Evolutionary conservation across 208 protist species (phyloP), one percentile per base, ranked within the genome.

Genomic region (Wallacemonas sp.): DNA sequence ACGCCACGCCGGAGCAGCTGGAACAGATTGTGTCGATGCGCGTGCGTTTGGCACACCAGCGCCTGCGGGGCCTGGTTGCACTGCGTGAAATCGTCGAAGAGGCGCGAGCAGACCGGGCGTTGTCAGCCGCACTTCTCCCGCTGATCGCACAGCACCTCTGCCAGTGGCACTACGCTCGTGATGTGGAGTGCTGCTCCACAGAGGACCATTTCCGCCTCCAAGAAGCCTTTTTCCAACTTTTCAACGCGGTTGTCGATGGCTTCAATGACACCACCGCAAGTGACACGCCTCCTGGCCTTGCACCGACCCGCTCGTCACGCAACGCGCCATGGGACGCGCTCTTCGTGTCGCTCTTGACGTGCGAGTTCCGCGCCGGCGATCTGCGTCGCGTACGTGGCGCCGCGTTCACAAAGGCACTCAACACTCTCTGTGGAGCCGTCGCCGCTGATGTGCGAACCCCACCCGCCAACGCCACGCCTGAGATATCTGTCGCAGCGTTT

Each of bases 141-240:
- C 70, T 86, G 30, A 82, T 96, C 33, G 72, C 87, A n/a, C 91
- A 91, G 49, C 44, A 70, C 11, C 59, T 95, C n/a, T 88, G 80
- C 26, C 86, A 74, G 36, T 95, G 89, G 85, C 86, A 94, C 81
- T 94, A 95, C 68, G 79, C 82, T 19, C 79, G 87, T 54, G 79
- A 75, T 33, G 82, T 97, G 11, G 86, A 94, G 42, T 82, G 91
- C 65, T 94, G 87, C 78, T 86, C 87, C 38, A 82, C 80, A 15
- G 89, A 93, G 64, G 77, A 86, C 49, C 66, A 88, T 51, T 76
- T 84, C 28, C 88, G 84, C 33, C 64, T 97, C 45, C 88, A 92
- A 56, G 78, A 80, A 54, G 80, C 74, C 30, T 95, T 88, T 55
- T 93, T 95, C 46, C 80, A 94, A 49, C 70, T 95, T 5, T 68